A percentile compares a stretch with the other conserved stretches of the same genome.
Conservation (phyloP, 1,284 basidiomycete species). For the Tilletia indica region DNA sequence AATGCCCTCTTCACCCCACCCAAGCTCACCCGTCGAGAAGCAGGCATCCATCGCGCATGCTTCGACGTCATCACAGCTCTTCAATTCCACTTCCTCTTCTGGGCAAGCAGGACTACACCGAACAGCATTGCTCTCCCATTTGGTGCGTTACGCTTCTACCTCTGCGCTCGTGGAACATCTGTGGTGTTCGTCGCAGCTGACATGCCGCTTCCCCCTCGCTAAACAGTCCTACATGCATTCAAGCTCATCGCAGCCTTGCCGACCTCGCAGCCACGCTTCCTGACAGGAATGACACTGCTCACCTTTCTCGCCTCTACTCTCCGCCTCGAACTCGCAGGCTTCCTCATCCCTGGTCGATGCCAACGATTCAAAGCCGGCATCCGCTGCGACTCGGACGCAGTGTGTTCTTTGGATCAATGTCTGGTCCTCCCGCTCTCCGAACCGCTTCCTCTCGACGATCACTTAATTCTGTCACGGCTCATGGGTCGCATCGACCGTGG, state of each 20-base stretch:
- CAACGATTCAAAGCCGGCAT: too few relatives aligned
- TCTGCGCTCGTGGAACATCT: conserved; percentile 33
- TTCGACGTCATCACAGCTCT: conserved; percentile 68
- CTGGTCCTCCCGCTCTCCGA: too few relatives aligned
- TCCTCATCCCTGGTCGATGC: conserved; percentile 42
- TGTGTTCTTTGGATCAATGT: too few relatives aligned
- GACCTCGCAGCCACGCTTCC: conserved; percentile 2
- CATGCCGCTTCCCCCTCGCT: not conserved
- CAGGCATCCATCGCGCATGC: conserved; percentile 14
- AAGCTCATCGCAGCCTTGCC: conserved; percentile 61
- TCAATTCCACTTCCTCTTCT: conserved; percentile 90
- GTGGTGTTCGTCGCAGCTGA: not conserved
- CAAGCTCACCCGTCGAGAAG: not conserved
- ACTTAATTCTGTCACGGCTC: too few relatives aligned
- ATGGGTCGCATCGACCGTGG: too few relatives aligned
- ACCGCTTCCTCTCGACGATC: too few relatives aligned
- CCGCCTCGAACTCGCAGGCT: conserved; percentile 71
- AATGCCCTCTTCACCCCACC: conserved; percentile 62
- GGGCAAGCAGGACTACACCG: conserved; percentile 85
- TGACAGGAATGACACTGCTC: conserved; percentile 59
- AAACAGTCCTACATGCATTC: conserved; percentile 67
- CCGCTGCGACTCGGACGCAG: too few relatives aligned
- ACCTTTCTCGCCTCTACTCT: conserved; percentile 72
- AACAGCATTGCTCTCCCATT: conserved; percentile 83
- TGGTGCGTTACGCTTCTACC: conserved; percentile 49